A percentile compares a stretch with the other conserved stretches of the same genome.
Evolutionary conservation across 208 protist species (phyloP).

Genomic region (Sergeia podlipaevii): DNA sequence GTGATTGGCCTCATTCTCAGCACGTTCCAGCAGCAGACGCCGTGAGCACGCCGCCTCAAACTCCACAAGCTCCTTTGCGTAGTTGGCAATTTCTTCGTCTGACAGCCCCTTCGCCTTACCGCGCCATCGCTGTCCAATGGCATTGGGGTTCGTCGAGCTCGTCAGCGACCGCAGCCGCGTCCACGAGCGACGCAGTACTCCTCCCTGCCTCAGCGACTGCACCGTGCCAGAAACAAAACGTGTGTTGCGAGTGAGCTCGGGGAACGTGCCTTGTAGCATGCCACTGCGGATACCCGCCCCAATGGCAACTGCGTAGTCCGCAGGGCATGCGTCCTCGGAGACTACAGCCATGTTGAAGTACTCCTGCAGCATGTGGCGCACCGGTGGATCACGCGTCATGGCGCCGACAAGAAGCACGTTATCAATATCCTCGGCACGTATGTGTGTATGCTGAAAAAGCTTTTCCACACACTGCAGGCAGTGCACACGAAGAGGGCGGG

Average conservation of each 20-base stretch:
- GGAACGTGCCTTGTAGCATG: conserved; percentile 84
- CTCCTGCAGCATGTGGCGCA: conserved; percentile 76
- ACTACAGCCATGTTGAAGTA: conserved; percentile 74
- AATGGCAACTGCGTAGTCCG: conserved; percentile 89
- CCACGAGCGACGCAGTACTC: conserved; percentile 33
- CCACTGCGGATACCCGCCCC: conserved; percentile 74
- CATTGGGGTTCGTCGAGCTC: conserved; percentile 71
- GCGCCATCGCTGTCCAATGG: conserved; percentile 85
- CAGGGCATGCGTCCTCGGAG: conserved; percentile 64
- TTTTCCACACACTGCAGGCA: conserved; percentile 77
- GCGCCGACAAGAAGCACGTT: conserved; percentile 86
- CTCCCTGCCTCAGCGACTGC: conserved; percentile 57
- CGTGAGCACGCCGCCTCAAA: conserved; percentile 82
- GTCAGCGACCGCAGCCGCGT: conserved; percentile 21
- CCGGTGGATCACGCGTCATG: conserved; percentile 90
- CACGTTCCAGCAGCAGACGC: conserved; percentile 77
- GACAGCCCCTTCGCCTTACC: conserved; percentile 66
- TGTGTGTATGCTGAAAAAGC: conserved; percentile 63
- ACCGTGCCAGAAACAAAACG: conserved; percentile 79
- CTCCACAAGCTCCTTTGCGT: conserved; percentile 88
- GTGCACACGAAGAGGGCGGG: conserved; percentile 71
- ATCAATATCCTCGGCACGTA: conserved; percentile 67
- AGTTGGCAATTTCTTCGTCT: conserved; percentile 83
- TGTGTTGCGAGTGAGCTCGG: conserved; percentile 66
- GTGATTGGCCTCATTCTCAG: conserved; percentile 83